Evolutionary conservation across 2,329 filamentous ascomycete species (phyloP).

Genomic region (Chaetomium sp.): DNA sequence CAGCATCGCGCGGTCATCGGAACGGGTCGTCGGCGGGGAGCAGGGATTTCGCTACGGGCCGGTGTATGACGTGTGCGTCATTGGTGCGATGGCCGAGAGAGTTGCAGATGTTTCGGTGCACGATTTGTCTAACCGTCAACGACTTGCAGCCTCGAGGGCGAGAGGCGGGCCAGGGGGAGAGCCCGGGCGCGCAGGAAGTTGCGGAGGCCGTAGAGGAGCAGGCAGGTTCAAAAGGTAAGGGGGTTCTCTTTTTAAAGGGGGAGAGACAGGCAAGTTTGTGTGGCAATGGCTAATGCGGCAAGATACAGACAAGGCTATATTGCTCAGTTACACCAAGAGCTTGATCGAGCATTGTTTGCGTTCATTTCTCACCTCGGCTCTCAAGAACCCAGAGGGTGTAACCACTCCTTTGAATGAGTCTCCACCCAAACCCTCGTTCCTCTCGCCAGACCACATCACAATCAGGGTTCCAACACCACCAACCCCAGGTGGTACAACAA

Average conservation of each 20-base stretch:
- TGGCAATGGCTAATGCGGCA: background rate
- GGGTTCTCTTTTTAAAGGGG: background rate
- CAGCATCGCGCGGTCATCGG: constrained; percentile 30
- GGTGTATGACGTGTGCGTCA: constrained; percentile 81
- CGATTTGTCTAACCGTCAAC: constrained; percentile 78
- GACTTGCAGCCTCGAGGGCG: constrained; percentile 52
- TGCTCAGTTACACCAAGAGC: constrained; percentile 51
- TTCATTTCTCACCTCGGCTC: constrained; percentile 31
- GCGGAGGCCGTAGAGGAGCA: constrained; percentile 10
- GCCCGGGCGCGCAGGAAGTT: background rate
- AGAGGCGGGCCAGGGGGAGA: constrained; percentile 19
- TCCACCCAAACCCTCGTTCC: background rate
- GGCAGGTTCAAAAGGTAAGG: constrained; percentile 1
- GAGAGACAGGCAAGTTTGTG: background rate
- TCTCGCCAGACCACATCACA: constrained; percentile 4
- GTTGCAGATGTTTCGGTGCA: constrained; percentile 70
- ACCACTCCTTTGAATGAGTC: background rate
- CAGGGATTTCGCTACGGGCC: constrained; percentile 60
- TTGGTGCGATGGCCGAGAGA: constrained; percentile 72
- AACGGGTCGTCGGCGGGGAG: constrained; percentile 27
- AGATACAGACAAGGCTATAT: constrained; percentile 36
- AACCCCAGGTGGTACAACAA: background rate
- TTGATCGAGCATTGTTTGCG: constrained; percentile 40
- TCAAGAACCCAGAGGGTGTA: constrained; percentile 16
- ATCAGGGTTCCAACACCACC: background rate